Evolutionary conservation across 2,329 filamentous ascomycete genomes (phyloP).

Genomic region (Ophiostoma triangulosporum): DNA sequence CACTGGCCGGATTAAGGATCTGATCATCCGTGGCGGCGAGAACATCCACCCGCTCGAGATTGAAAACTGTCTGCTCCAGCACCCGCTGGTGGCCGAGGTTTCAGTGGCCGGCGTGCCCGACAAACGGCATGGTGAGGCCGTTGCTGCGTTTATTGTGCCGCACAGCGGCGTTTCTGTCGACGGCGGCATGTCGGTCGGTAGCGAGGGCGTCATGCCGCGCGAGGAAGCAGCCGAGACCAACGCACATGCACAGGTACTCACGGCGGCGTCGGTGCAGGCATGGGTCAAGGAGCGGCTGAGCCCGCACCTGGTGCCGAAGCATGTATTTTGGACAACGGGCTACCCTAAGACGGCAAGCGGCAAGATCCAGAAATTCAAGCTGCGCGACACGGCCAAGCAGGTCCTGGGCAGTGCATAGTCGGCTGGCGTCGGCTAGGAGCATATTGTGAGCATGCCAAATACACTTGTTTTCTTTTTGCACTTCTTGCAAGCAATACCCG

Average conservation of each 20-base stretch:
- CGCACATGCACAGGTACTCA: constrained; percentile 22
- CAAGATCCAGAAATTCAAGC: constrained; percentile 90
- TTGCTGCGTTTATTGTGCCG: constrained; percentile 67
- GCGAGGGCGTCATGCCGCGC: constrained; percentile 1
- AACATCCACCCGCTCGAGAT: constrained; percentile 93
- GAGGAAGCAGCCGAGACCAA: background rate
- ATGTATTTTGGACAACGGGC: constrained; percentile 75
- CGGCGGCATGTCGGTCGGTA: constrained; percentile 17
- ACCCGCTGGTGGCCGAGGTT: constrained; percentile 57
- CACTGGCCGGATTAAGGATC: constrained; percentile 83
- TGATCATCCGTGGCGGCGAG: constrained; percentile 90
- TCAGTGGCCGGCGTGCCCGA: constrained; percentile 78
- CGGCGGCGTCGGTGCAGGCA: constrained; percentile 44
- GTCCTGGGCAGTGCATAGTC: background rate
- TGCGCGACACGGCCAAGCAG: constrained; percentile 47
- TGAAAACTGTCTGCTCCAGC: constrained; percentile 71
- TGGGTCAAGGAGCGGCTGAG: constrained; percentile 62
- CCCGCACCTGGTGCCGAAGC: constrained; percentile 70
- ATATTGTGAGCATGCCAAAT: background rate
- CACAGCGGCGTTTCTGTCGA: constrained; percentile 23
- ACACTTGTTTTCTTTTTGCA: background rate
- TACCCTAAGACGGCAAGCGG: constrained; percentile 93
- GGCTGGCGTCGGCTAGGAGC: too few relatives aligned
- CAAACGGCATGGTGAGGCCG: constrained; percentile 70
- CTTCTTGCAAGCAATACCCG: background rate